A percentile compares a stretch with the other conserved stretches of the same genome.
Conservation (phyloP, 2,329 filamentous ascomycete genomes). For the Zymoseptoria passerinii region DNA sequence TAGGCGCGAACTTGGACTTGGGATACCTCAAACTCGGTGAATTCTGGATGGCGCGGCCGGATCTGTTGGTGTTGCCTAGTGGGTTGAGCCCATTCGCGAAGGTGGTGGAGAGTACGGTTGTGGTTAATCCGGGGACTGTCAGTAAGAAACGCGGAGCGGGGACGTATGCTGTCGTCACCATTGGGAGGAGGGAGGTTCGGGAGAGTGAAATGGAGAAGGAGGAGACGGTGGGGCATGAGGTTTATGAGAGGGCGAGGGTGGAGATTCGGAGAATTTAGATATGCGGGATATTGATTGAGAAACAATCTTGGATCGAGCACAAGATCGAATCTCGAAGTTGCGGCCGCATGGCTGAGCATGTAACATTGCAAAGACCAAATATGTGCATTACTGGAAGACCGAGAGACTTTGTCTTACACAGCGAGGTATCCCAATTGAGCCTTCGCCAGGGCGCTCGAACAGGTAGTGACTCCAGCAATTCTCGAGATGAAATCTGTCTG, state of each 20-base stretch:
- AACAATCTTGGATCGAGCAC: too few relatives aligned
- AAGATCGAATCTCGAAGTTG: too few relatives aligned
- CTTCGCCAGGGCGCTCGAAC: too few relatives aligned
- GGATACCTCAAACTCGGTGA: conserved; percentile 83
- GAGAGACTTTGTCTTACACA: too few relatives aligned
- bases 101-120: conserved; percentile 79
- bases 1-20: conserved; percentile 72
- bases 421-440: too few relatives aligned
- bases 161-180: conserved; percentile 71
- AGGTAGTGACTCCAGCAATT: too few relatives aligned
- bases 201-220: conserved; percentile 50
- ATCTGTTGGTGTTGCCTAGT: conserved; percentile 77
- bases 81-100: conserved; percentile 78
- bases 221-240: conserved; percentile 59
- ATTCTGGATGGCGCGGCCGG: conserved; percentile 77
- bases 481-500: too few relatives aligned
- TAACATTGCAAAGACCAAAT: too few relatives aligned
- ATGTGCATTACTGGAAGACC: too few relatives aligned
- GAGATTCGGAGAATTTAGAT: conserved; percentile 71
- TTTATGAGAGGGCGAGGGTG: conserved; percentile 76
- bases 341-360: too few relatives aligned
- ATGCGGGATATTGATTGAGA: neutral
- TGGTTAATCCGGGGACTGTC: conserved; percentile 81
- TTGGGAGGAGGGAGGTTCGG: conserved; percentile 56
- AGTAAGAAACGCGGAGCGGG: conserved; percentile 79